Evolutionary conservation across 1,284 basidiomycete genomes (phyloP), one percentile per base, ranked within the genome.

Genomic region (Gymnopus androsaceus): DNA sequence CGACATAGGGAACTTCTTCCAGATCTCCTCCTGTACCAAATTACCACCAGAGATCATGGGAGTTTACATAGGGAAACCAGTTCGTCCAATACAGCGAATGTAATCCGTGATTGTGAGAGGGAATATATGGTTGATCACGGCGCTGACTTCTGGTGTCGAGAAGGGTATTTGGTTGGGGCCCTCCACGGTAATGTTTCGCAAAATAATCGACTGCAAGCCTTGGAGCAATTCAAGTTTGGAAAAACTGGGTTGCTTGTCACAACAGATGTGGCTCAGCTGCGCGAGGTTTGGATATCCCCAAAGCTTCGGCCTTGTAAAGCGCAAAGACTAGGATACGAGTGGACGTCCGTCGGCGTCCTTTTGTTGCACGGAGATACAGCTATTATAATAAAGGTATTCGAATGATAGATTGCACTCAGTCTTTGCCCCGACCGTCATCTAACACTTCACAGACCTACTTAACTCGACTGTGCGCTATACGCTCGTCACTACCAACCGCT

Each of bases 101-200:
- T 98, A 99, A 76, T 98, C 87, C 75, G 94, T 94, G 47, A 96
- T 88, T 0, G 93, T 98, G 63, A 99, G 77, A 15, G 97, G 97
- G 80, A 99, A 99, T 8, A 94, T 98, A 67, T 98, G 97, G 75
- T 97, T 97, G 68, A 95, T 84, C 81, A 99, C 99, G 76, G 96
- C 95, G 71, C 95, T 99, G 73, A 93, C 95, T 1, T 84, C 92
- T 45, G 84, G 97, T 15, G 87, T 99, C 3, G 94, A 95, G 69
- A 88, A 36, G 94, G 94, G 3, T 96, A 90, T 77, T 76, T 83
- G 40, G 95, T 97, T n/a, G 88, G 85, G 5, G 89, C 89, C 3
- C 81, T 98, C 52, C 95, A 98, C 68, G 96, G 96, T 2, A 95
- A 99, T 71, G 81, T 98, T 82, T 83, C 87, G 19, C 97, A 99